Percentiles rank a stretch among this genome's conserved stretches.
phyloP scores from a whole-genome alignment of 2,329 filamentous ascomycete genomes.

The Fusarium pseudocircinatum region DNA sequence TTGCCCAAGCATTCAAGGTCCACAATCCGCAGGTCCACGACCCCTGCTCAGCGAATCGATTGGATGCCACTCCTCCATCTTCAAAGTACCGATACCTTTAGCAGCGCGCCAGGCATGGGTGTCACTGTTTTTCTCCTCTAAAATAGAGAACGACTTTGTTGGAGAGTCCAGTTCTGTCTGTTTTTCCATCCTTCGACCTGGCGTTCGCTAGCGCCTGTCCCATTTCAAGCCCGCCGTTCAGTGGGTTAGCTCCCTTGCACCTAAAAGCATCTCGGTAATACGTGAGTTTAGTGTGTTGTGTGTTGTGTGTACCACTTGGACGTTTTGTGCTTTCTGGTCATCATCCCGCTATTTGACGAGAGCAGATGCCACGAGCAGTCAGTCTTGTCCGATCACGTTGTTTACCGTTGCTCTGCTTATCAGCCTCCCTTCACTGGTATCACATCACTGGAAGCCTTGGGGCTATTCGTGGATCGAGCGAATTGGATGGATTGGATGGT shows the following conservation, averaged over 20 bases:
- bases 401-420: slow-evolving; percentile 7
- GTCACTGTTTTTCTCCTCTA: slow-evolving; percentile 3
- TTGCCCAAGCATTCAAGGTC: slow-evolving; percentile 35
- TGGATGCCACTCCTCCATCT: slow-evolving; percentile 32
- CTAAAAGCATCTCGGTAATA: slow-evolving; percentile 1
- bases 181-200: slow-evolving; percentile 41
- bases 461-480: slow-evolving; percentile 11
- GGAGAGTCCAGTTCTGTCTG: slow-evolving; percentile 30
- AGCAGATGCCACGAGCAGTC: not conserved
- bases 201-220: slow-evolving; percentile 39
- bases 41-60: slow-evolving; percentile 40
- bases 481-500: not conserved
- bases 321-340: not conserved
- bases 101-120: not conserved
- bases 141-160: slow-evolving; percentile 11
- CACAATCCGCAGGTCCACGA: slow-evolving; percentile 41
- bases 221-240: slow-evolving; percentile 33
- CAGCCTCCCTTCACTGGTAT: not conserved
- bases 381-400: not conserved
- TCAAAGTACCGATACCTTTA: slow-evolving; percentile 39
- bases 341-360: not conserved
- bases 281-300: not conserved
- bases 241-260: slow-evolving; percentile 24
- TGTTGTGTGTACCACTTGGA: not conserved
- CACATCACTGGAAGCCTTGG: slow-evolving; percentile 4